Percentiles rank a stretch among this genome's conserved stretches.
Conservation (phyloP, 2,329 filamentous ascomycete genomes). For the Metarhizium rileyi region DNA sequence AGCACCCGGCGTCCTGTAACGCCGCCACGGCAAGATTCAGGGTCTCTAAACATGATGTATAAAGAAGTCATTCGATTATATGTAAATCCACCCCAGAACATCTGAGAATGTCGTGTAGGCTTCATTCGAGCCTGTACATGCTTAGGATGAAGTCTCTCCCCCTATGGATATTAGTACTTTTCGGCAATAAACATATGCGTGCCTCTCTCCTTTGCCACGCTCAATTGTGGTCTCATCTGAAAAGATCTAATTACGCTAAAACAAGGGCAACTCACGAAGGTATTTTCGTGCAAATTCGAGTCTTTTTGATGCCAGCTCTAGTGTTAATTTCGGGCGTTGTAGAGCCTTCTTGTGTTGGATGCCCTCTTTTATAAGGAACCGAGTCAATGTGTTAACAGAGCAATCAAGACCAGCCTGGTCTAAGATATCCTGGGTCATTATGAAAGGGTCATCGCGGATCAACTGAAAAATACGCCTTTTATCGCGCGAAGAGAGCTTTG, state of each 20-base stretch:
- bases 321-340: neutral
- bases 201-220: neutral
- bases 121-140: constrained; percentile 2
- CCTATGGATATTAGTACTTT: constrained; percentile 1
- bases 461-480: constrained; percentile 6
- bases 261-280: neutral
- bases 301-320: neutral
- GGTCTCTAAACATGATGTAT: constrained; percentile 4
- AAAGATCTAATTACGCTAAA: constrained; percentile 4
- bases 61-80: constrained; percentile 1
- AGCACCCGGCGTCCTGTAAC: constrained; percentile 5
- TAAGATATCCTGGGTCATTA: neutral
- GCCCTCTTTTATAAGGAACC: constrained; percentile 5
- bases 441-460: constrained; percentile 7
- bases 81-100: constrained; percentile 6
- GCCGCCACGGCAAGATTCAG: constrained; percentile 1
- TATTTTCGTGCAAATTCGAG: constrained; percentile 3
- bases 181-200: constrained; percentile 1
- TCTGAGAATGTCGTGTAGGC: neutral
- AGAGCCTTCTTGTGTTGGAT: constrained; percentile 5
- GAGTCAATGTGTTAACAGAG: constrained; percentile 3
- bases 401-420: constrained; percentile 1
- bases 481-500: neutral
- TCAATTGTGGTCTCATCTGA: constrained; percentile 1
- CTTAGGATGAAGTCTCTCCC: neutral